These are phyloP conservation scores for Nannizzia gypsea DNA, from an alignment of 2,329 filamentous ascomycete species.

Conservation along the genomic window DNA sequence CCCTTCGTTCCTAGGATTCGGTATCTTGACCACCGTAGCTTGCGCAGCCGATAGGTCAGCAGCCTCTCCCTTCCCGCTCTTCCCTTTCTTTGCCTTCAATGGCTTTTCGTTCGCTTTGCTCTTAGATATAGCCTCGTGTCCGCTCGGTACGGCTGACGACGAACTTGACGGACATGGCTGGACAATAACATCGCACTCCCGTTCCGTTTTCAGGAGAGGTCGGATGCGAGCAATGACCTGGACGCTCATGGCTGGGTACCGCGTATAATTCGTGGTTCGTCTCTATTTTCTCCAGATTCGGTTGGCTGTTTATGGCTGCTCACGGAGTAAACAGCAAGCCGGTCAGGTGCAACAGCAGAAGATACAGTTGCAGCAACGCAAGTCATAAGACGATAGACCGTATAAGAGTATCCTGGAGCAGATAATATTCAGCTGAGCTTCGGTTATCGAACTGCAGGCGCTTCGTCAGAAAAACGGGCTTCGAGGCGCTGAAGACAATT, in stretches of 20 bases:
- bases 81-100: neutral
- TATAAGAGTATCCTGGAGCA: neutral
- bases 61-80: slow-evolving; percentile 20
- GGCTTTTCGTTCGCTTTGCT: neutral
- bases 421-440: neutral
- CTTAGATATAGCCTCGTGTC: neutral
- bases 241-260: slow-evolving; percentile 39
- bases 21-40: slow-evolving; percentile 67
- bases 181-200: slow-evolving; percentile 80
- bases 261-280: neutral
- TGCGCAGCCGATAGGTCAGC: slow-evolving; percentile 37
- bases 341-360: neutral
- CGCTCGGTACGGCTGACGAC: neutral
- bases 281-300: neutral
- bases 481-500: neutral
- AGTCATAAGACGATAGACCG: neutral
- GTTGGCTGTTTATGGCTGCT: neutral
- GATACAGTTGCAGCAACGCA: neutral
- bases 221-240: slow-evolving; percentile 84
- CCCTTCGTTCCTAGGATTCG: slow-evolving; percentile 80
- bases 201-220: slow-evolving; percentile 73
- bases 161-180: slow-evolving; percentile 42
- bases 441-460: neutral
- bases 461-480: neutral
- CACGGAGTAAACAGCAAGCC: neutral